A percentile compares a stretch with the other conserved stretches of the same genome.
Conservation (phyloP, 768 basidiomycete species). For the Amanita subjunquillea region DNA sequence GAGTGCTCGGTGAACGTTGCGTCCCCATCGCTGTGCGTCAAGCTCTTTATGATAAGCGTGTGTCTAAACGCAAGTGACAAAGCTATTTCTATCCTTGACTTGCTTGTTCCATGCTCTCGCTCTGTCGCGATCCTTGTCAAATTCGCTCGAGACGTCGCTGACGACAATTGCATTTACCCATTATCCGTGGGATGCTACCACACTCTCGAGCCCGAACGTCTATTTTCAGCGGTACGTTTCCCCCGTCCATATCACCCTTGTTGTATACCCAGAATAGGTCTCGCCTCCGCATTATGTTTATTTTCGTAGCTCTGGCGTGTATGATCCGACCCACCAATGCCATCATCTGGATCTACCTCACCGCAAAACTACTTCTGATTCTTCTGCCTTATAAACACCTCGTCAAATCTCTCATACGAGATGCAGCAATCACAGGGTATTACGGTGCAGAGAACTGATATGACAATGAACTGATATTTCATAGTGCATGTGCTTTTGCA, state of each 20-base stretch:
- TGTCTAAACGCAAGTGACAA: not conserved
- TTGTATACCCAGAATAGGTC: conserved; percentile 17
- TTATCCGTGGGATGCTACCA: conserved; percentile 62
- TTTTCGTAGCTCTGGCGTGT: conserved; percentile 69
- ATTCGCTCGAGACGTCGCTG: conserved; percentile 85
- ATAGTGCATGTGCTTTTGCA: conserved; percentile 16
- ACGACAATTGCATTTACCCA: conserved; percentile 65
- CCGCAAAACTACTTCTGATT: conserved; percentile 45
- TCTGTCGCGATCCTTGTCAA: conserved; percentile 82
- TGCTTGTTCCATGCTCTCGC: conserved; percentile 84
- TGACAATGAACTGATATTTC: conserved; percentile 2
- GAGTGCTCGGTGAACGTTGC: conserved; percentile 47
- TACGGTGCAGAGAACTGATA: conserved; percentile 7
- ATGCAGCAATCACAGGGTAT: conserved; percentile 37
- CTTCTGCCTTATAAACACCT: conserved; percentile 25
- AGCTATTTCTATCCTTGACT: conserved; percentile 75
- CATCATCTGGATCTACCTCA: conserved; percentile 75
- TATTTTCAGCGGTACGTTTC: conserved; percentile 27
- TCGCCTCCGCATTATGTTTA: conserved; percentile 25
- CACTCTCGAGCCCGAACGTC: conserved; percentile 23
- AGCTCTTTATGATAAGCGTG: not conserved
- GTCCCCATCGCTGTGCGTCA: conserved; percentile 54
- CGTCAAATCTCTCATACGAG: conserved; percentile 22
- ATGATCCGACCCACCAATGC: conserved; percentile 83
- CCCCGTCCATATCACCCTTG: not conserved